A percentile compares a stretch with the other conserved stretches of the same genome.
Evolutionary conservation across 2,329 filamentous ascomycete species (phyloP).

Genomic region (Cordyceps javanica): DNA sequence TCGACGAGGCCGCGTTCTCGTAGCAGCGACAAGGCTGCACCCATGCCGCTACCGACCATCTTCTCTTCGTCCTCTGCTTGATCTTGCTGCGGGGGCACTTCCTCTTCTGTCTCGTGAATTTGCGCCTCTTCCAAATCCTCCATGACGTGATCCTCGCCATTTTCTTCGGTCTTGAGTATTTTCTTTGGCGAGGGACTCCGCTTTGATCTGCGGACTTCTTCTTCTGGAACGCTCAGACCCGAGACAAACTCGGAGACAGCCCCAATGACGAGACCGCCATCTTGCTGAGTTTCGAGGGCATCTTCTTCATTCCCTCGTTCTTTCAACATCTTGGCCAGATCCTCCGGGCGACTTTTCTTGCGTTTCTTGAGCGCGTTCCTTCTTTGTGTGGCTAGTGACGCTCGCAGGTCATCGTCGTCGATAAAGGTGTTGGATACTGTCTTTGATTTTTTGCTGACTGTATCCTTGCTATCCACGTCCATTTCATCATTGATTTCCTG

Average conservation of each 20-base stretch:
- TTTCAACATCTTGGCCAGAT: constrained; percentile 75
- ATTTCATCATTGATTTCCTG: constrained; percentile 49
- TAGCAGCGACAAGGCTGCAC: constrained; percentile 74
- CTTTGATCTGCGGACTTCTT: constrained; percentile 47
- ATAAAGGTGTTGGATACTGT: constrained; percentile 64
- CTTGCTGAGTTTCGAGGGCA: constrained; percentile 32
- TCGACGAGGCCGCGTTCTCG: constrained; percentile 79
- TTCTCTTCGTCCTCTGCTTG: constrained; percentile 71
- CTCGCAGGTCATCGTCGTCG: constrained; percentile 90
- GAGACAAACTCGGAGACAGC: constrained; percentile 94
- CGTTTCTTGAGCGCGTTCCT: constrained; percentile 83
- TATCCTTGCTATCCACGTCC: constrained; percentile 64
- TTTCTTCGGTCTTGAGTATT: constrained; percentile 26
- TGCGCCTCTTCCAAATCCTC: constrained; percentile 27
- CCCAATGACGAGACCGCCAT: constrained; percentile 76
- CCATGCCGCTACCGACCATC: constrained; percentile 70
- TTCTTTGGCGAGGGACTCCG: constrained; percentile 30
- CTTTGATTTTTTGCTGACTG: constrained; percentile 53
- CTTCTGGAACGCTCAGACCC: constrained; percentile 65
- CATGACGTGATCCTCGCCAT: constrained; percentile 38
- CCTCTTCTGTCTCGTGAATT: constrained; percentile 35
- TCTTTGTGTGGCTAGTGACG: constrained; percentile 75
- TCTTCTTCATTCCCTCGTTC: constrained; percentile 53
- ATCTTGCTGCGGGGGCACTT: constrained; percentile 13
- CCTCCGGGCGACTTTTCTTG: constrained; percentile 79